These are phyloP conservation scores for Solanum aculeatissimum DNA, from an alignment of 305 asterid genomes.

Conservation along the genomic window DNA sequence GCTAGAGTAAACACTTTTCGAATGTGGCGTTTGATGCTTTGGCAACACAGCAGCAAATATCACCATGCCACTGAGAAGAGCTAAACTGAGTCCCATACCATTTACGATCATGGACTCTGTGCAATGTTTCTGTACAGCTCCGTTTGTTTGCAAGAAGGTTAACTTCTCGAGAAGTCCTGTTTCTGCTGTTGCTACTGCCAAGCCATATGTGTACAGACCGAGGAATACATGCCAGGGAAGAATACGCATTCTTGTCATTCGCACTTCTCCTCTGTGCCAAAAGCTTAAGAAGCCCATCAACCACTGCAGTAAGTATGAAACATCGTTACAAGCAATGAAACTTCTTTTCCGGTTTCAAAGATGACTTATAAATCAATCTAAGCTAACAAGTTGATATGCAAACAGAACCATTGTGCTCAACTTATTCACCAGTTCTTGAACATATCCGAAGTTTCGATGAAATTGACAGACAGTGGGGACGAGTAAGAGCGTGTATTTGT, in stretches of 20 bases:
- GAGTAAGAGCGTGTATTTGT: not conserved
- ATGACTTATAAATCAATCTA: not conserved
- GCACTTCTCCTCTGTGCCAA: constrained; percentile 74
- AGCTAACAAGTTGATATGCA: not conserved
- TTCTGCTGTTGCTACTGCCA: constrained; percentile 75
- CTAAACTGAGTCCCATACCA: constrained; percentile 68
- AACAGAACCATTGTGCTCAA: not conserved
- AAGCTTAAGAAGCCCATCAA: constrained; percentile 60
- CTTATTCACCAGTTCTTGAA: not conserved
- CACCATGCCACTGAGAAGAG: constrained; percentile 52
- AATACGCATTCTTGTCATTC: constrained; percentile 35
- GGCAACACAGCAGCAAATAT: constrained; percentile 56
- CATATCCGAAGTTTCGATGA: not conserved
- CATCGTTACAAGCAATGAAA: not conserved
- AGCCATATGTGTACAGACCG: constrained; percentile 67
- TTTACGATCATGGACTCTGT: constrained; percentile 58
- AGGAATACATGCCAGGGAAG: constrained; percentile 85
- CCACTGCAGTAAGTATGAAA: constrained; percentile 50
- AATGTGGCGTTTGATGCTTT: constrained; percentile 19
- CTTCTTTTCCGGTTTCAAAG: not conserved
- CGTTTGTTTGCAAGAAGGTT: constrained; percentile 56
- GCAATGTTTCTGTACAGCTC: constrained; percentile 39
- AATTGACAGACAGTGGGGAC: not conserved
- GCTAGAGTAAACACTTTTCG: constrained; percentile 18
- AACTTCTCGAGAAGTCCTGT: constrained; percentile 82